Conservation (phyloP, 2,329 filamentous ascomycete genomes). For the Malbranchea zuffiana region DNA sequence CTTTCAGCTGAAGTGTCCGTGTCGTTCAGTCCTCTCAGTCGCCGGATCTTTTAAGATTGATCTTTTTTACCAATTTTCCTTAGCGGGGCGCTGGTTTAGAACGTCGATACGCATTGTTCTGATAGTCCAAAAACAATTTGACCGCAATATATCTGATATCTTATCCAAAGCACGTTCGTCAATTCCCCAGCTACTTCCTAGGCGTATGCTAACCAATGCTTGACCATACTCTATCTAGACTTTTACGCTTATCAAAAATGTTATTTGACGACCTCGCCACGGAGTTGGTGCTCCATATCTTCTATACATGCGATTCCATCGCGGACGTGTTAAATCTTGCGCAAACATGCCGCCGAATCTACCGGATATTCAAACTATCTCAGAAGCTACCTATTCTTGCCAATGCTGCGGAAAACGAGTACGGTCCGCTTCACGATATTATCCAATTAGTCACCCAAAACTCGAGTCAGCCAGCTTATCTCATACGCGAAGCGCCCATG, state of each 20-base stretch:
- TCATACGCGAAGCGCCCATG: slow-evolving; percentile 42
- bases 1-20: too few species aligned
- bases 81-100: too few species aligned
- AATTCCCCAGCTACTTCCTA: too few species aligned
- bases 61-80: too few species aligned
- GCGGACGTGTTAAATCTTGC: slow-evolving; percentile 45
- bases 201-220: too few species aligned
- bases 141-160: too few species aligned
- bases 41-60: too few species aligned
- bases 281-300: slow-evolving; percentile 49
- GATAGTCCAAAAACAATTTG: too few species aligned
- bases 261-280: slow-evolving; percentile 45
- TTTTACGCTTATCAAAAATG: slow-evolving; percentile 32
- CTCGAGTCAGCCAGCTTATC: slow-evolving; percentile 46
- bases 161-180: too few species aligned
- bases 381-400: slow-evolving; percentile 46
- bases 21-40: too few species aligned
- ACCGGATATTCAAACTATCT: slow-evolving; percentile 42
- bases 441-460: slow-evolving; percentile 52
- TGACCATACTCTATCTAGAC: too few species aligned
- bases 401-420: slow-evolving; percentile 44
- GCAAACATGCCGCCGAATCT: slow-evolving; percentile 45
- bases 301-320: slow-evolving; percentile 42
- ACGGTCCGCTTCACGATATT: slow-evolving; percentile 48
- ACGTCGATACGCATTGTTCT: too few species aligned